Evolutionary conservation across 257 asterid species (phyloP).

Genomic region (Osmanthus fragrans): DNA sequence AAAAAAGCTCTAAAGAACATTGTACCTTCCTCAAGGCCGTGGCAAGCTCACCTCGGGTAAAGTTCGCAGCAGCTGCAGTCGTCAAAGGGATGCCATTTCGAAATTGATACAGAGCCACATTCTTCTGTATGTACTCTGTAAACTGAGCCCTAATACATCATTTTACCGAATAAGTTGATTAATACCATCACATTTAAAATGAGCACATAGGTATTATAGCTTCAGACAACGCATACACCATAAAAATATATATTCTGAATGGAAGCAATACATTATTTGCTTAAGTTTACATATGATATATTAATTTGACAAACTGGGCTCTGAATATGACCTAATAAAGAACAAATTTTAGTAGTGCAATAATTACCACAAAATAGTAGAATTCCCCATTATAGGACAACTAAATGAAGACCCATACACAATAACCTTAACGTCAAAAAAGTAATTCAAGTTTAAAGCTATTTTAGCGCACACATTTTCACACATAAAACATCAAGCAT

Average conservation of each 20-base stretch:
- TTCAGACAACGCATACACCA: slow-evolving; percentile 6
- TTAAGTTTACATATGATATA: neutral
- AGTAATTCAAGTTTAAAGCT: neutral
- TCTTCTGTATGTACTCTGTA: slow-evolving; percentile 93
- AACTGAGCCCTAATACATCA: slow-evolving; percentile 75
- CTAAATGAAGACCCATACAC: neutral
- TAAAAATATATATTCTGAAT: neutral
- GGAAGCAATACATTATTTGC: neutral
- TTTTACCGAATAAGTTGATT: slow-evolving; percentile 12
- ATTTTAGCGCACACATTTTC: neutral
- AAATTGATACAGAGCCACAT: slow-evolving; percentile 87
- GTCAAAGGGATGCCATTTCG: slow-evolving; percentile 97
- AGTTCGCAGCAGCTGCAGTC: slow-evolving; percentile 89
- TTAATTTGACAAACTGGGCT: neutral
- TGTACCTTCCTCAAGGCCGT: slow-evolving; percentile 92
- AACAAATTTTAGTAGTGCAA: neutral
- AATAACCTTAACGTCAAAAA: neutral
- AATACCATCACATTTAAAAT: slow-evolving; percentile 7
- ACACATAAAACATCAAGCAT: neutral
- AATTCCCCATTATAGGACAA: neutral
- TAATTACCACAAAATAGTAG: neutral
- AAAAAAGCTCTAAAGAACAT: neutral
- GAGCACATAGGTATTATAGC: neutral
- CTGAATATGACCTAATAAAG: neutral
- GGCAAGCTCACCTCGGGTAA: slow-evolving; percentile 98